A percentile compares a stretch with the other conserved stretches of the same genome.
These are phyloP conservation scores for Fusarium sp. DNA, from an alignment of 2,329 filamentous ascomycete genomes.

Conservation along the genomic window DNA sequence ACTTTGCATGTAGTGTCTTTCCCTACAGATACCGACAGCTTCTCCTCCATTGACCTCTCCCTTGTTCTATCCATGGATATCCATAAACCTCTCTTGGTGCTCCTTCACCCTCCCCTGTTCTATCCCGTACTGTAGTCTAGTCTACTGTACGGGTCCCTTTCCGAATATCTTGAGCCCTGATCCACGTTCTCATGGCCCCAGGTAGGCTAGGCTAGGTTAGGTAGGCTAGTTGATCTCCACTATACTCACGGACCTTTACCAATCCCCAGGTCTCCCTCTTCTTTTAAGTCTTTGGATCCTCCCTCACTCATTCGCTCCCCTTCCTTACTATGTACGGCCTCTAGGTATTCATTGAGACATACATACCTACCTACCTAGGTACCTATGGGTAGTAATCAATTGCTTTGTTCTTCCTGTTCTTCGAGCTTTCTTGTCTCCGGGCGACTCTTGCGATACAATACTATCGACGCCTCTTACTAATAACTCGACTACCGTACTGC, in stretches of 20 bases:
- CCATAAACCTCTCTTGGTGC: neutral
- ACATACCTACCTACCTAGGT: neutral
- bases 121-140: neutral
- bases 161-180: slow-evolving; percentile 17
- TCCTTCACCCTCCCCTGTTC: neutral
- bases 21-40: neutral
- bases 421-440: neutral
- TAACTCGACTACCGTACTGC: neutral
- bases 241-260: slow-evolving; percentile 36
- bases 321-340: neutral
- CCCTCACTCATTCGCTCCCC: slow-evolving; percentile 21
- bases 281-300: slow-evolving; percentile 27
- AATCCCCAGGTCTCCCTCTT: slow-evolving; percentile 38
- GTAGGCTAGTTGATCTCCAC: slow-evolving; percentile 2
- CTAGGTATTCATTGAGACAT: slow-evolving; percentile 6
- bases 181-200: slow-evolving; percentile 15
- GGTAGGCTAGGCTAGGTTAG: neutral
- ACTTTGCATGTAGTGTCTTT: neutral
- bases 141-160: slow-evolving; percentile 1
- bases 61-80: neutral
- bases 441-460: neutral
- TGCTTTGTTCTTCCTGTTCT: neutral
- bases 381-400: neutral
- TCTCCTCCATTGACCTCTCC: neutral
- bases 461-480: neutral